These are phyloP conservation scores for Yamadazyma diospyri DNA, from an alignment of 1,139 yeast species.

Conservation along the genomic window DNA sequence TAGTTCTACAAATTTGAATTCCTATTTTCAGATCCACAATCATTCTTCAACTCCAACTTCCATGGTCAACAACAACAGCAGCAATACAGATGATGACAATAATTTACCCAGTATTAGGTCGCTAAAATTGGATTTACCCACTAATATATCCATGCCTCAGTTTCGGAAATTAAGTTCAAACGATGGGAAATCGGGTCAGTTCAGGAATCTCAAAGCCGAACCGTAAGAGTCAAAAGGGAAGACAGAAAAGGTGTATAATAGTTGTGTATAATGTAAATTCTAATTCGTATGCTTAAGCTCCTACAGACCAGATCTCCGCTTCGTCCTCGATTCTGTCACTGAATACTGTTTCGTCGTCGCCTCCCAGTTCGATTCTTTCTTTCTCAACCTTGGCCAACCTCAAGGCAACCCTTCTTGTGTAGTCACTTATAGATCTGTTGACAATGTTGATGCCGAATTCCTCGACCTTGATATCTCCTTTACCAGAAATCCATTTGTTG, in stretches of 20 bases:
- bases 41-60: background rate
- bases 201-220: constrained; percentile 18
- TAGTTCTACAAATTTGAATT: constrained; percentile 41
- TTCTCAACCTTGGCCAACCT: constrained; percentile 83
- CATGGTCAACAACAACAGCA: background rate
- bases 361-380: constrained; percentile 85
- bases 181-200: constrained; percentile 22
- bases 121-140: constrained; percentile 47
- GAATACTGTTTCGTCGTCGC: constrained; percentile 81
- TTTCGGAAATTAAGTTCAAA: constrained; percentile 17
- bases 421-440: constrained; percentile 78
- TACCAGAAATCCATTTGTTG: constrained; percentile 53
- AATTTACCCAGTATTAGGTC: constrained; percentile 45
- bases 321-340: constrained; percentile 88
- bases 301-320: constrained; percentile 83
- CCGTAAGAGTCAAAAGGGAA: constrained; percentile 2
- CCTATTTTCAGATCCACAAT: constrained; percentile 14
- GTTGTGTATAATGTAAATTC: constrained; percentile 15
- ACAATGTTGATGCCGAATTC: constrained; percentile 46
- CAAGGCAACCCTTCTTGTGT: constrained; percentile 80
- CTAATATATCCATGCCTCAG: constrained; percentile 25
- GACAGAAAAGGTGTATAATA: constrained; percentile 3
- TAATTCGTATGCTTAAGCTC: constrained; percentile 21
- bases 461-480: constrained; percentile 29
- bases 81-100: constrained; percentile 5